Evolutionary conservation across 1,139 yeast genomes (phyloP), one percentile per base, ranked within the genome.

Genomic region (Kodamaea sp.): DNA sequence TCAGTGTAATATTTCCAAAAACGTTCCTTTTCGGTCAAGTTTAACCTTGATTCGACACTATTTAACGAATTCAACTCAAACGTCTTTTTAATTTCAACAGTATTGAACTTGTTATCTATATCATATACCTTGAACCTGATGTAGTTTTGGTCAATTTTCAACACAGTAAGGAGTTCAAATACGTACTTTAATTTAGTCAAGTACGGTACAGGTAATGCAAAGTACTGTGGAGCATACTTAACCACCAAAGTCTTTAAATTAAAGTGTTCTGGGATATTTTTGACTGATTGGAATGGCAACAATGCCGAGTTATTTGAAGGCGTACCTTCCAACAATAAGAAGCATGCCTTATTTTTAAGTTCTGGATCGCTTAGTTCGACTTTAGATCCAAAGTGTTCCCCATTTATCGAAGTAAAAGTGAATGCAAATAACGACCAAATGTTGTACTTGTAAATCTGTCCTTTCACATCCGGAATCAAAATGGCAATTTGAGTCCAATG

Each of bases 251-350:
- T 63, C 47, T 72, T 77, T 37, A 74, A 50, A 20, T 54, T 56
- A 46, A 60, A 58, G 0, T 44, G 40, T n/a, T 48, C 50, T 29
- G 57, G 43, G 15, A 32, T 27, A 7, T 26, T n/a, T 5, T 15
- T 24, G 8, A 29, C 30, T 7, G 22, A 28, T 24, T 37, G 44
- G 45, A 78, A 76, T 10, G 82, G 81, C 40, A 80, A 62, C 0
- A 80, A 54, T 0, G 81, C 70, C 47, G 75, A 77, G 41, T 84
- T 84, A 53, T 83, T 84, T 1, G 87, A 75, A 0, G 87, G 68
- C 0, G 89, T 81, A 0, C 89, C 89, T 53, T 84, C 94, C 15
- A 78, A 64, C 37, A 83, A 73, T 34, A 81, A 52, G 43, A 68
- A 76, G 2, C 73, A 66, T n/a, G 68, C 59, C 34, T 67, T 67